Evolutionary conservation across 2,329 filamentous ascomycete species (phyloP), one percentile per base, ranked within the genome.

Genomic region (Fusarium secorum): DNA sequence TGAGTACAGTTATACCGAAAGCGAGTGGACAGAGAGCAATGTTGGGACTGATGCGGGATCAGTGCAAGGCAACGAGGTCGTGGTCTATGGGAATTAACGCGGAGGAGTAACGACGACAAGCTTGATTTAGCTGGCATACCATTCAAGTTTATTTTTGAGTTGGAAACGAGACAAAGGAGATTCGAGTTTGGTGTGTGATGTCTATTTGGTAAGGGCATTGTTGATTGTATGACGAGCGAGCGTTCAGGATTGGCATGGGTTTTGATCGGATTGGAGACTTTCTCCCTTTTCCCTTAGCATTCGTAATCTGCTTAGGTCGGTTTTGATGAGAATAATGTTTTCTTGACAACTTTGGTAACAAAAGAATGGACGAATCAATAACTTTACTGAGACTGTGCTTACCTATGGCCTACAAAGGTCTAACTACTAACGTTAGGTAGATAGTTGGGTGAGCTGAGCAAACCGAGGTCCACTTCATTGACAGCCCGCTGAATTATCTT

Each of bases 1-100:
- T 59, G 80, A 81, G 51, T 79, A 81, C 56, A 82, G 82, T n/a
- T 82, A 83, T 44, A 79, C 77, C 30, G 80, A 78, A 32, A 86
- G 85, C 65, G 83, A 87, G 61, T 87, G 83, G 82, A 85, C 84
- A 5, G 84, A 83, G 73, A 85, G 83, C 61, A 81, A 75, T 8
- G 74, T 79, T 32, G 80, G 56, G 68, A 78, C 60, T 66, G 70
- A 58, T 64, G 74, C 46, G 60, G 74, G 32, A 56, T 73, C 42
- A 72, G 70, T 49, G 67, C 76, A 81, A 33, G 78, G 75, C 8
- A 77, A 78, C 38, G 80, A 81, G 60, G 64, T 83, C 46, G 76
- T 81, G 39, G 75, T 82, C 36, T 78, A 80, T 56, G 80, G 76
- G 56, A 68, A 67, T 53, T 67, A 63, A 68, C 51, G 48, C 35